phyloP scores from a whole-genome alignment of 768 basidiomycete species.

The Tylopilus subfusipes region DNA sequence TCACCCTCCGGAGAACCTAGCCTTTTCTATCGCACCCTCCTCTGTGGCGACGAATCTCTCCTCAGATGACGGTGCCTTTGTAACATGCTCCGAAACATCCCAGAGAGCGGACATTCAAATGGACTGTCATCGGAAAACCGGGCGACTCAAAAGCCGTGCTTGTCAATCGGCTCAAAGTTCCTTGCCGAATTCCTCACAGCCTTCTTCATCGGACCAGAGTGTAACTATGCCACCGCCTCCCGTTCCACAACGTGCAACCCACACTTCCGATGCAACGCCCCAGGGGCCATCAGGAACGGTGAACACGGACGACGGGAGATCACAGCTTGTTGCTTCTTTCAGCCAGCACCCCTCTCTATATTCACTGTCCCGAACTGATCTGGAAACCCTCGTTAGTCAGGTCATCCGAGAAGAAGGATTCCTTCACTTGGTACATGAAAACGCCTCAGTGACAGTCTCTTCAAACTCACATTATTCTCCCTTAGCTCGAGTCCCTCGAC shows the following conservation, averaged over 20 bases:
- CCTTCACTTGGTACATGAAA: constrained; percentile 55
- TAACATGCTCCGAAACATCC: constrained; percentile 27
- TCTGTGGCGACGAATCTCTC: constrained; percentile 12
- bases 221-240: constrained; percentile 32
- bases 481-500: constrained; percentile 52
- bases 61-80: constrained; percentile 28
- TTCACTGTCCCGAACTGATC: constrained; percentile 44
- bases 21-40: constrained; percentile 2
- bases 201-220: constrained; percentile 25
- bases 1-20: background rate
- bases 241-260: constrained; percentile 18
- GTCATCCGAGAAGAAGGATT: constrained; percentile 78
- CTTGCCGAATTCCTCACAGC: constrained; percentile 34
- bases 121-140: background rate
- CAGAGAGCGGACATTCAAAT: constrained; percentile 2
- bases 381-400: constrained; percentile 57
- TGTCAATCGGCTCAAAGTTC: constrained; percentile 13
- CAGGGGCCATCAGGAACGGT: constrained; percentile 8
- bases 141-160: background rate
- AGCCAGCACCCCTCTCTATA: constrained; percentile 49
- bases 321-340: constrained; percentile 38
- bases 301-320: constrained; percentile 5
- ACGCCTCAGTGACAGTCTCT: background rate
- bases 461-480: constrained; percentile 12
- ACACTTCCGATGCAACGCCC: background rate